Evolutionary conservation across 345 rosid genomes (phyloP).

Genomic region (Eucalyptus decipiens): DNA sequence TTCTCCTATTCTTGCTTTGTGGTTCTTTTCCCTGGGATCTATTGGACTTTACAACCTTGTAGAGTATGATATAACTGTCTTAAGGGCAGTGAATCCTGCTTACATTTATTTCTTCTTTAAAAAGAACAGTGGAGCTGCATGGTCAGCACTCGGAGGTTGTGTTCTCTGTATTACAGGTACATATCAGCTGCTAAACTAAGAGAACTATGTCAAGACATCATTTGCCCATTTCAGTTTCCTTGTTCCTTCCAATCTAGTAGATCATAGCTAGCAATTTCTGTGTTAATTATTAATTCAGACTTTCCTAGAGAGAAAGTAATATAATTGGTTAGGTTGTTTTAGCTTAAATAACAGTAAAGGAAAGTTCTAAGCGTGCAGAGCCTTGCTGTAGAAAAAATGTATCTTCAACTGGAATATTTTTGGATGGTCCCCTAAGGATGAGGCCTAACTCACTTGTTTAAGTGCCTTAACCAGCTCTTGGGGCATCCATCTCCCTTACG

Average conservation of each 20-base stretch:
- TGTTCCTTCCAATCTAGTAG: background rate
- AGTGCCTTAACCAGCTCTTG: background rate
- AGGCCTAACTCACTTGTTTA: background rate
- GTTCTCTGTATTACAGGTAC: conserved; percentile 91
- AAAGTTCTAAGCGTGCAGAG: background rate
- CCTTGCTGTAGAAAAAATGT: background rate
- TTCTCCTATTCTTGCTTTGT: conserved; percentile 75
- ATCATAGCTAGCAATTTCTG: background rate
- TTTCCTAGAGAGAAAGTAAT: background rate
- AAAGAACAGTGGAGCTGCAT: conserved; percentile 63
- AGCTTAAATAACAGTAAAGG: background rate
- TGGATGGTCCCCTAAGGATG: background rate
- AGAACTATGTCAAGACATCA: background rate
- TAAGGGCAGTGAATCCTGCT: conserved; percentile 76
- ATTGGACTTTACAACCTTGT: conserved; percentile 75
- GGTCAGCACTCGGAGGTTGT: conserved; percentile 97
- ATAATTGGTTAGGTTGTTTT: background rate
- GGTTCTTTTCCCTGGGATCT: conserved; percentile 88
- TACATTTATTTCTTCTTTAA: conserved; percentile 73
- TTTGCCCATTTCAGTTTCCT: background rate
- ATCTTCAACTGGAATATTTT: background rate
- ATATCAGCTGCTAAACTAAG: background rate
- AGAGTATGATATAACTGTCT: conserved; percentile 47
- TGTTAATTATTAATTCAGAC: background rate
- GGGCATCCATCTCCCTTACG: background rate